Conservation (phyloP, 768 basidiomycete genomes). For the Coprinopsis cinerea region DNA sequence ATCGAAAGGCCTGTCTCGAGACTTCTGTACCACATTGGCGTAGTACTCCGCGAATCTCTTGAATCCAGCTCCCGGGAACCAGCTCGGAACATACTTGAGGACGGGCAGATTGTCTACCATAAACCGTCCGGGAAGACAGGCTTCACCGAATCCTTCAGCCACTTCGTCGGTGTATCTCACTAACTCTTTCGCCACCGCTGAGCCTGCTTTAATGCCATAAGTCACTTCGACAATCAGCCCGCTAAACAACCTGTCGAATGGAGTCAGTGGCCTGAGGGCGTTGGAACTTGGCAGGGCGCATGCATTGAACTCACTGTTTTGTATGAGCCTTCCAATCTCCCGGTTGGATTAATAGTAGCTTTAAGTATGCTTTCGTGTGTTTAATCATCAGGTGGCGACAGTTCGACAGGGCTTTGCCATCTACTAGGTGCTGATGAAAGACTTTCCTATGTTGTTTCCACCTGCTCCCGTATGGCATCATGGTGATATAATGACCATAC, state of each 20-base stretch:
- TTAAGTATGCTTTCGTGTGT: constrained; percentile 15
- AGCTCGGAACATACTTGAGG: constrained; percentile 39
- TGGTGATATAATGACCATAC: constrained; percentile 7
- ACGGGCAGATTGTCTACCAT: constrained; percentile 14
- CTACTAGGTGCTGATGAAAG: constrained; percentile 22
- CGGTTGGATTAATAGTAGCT: background rate
- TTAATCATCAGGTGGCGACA: constrained; percentile 13
- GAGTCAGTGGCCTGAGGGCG: background rate
- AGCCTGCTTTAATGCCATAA: constrained; percentile 5
- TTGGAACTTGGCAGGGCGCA: too few species aligned
- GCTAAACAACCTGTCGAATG: background rate
- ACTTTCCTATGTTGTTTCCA: constrained; percentile 19
- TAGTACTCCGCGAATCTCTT: constrained; percentile 34
- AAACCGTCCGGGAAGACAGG: constrained; percentile 10
- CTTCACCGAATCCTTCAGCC: background rate
- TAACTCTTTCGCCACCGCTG: constrained; percentile 9
- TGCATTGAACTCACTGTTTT: too few species aligned
- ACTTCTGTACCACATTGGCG: constrained; percentile 6
- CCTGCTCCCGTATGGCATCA: constrained; percentile 17
- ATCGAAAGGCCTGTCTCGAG: background rate
- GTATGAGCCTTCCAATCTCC: background rate
- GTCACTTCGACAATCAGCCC: constrained; percentile 7
- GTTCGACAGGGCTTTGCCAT: constrained; percentile 9
- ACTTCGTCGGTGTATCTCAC: constrained; percentile 5
- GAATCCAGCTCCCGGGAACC: constrained; percentile 44